Base-by-base conservation (phyloP, 2,329 filamentous ascomycete species). In the Phaeosphaeriaceae sp. region DNA sequence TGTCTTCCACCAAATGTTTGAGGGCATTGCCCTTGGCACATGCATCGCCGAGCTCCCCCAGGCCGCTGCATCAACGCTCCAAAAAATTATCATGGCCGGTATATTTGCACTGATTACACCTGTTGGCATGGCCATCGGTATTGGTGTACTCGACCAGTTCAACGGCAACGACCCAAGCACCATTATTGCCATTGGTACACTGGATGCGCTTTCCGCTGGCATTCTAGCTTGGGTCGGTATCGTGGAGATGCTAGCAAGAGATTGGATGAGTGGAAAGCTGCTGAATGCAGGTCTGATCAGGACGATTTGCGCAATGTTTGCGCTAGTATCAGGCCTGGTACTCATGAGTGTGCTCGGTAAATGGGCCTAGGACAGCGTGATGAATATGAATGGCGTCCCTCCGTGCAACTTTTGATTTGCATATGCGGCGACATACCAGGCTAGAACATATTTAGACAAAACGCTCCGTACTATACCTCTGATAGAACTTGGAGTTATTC, bases 161-260 rank as follows among this genome's bases (percentile, higher is more conserved):
- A 92, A 92, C 61, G 88, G 87, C 3, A 90, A 89, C 60, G 82
- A 89, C 58, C 81, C 79, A 3, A 78, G 79, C 1, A 92, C 88
- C 0, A 77, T 91, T 33, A 72, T 92, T 35, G 85, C 88, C 2
- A 84, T 92, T 29, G 89, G 88, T 0, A 90, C 87, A 0, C 77
- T 92, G 1, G 86, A 92, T 68, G 87, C 88, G 5, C 66, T 92
- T 8, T 89, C 85, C 1, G 87, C 89, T 0, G 89, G 89, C 21
- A 89, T 93, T 36, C 77, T 92, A 26, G 76, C 88, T n/a, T 92
- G 89, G 87, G 88, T 92, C 2, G 87, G 87, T 2, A 73, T 92
- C 1, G 88, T 92, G 0, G 88, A 92, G 74, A 91, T 92, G 87
- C 87, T 86, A 83, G 87, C 87, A 2, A 77, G 82, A 33, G 89